These are phyloP conservation scores for Auriculariales sp. DNA, from an alignment of 768 basidiomycete species.

Conservation along the genomic window DNA sequence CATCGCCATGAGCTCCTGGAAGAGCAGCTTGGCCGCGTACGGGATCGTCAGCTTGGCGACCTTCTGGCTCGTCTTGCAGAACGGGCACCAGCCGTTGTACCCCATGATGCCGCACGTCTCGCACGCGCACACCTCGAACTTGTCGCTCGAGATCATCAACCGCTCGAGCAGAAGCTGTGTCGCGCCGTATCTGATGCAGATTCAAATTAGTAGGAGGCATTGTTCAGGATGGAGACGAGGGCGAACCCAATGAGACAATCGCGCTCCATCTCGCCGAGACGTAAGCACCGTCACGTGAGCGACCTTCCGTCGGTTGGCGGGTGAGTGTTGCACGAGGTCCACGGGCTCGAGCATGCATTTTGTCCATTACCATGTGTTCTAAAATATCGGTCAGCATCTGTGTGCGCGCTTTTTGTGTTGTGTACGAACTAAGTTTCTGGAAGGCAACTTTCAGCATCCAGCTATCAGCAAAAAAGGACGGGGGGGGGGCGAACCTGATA, in stretches of 20 bases:
- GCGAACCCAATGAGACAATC: conserved; percentile 83
- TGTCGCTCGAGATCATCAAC: conserved; percentile 97
- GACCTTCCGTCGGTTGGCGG: conserved; percentile 95
- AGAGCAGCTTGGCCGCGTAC: conserved; percentile 85
- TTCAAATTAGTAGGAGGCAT: not conserved
- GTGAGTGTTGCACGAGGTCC: conserved; percentile 94
- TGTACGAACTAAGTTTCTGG: conserved; percentile 81
- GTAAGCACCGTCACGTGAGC: conserved; percentile 94
- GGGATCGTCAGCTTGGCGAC: conserved; percentile 93
- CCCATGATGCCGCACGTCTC: conserved; percentile 90
- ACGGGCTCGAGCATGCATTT: conserved; percentile 98
- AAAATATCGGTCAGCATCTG: conserved; percentile 1
- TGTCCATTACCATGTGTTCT: conserved; percentile 99
- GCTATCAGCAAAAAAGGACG: conserved; percentile 4
- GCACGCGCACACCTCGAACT: conserved; percentile 94
- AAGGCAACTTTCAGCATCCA: conserved; percentile 9
- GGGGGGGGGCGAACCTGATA: conserved; percentile 53
- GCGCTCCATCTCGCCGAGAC: conserved; percentile 97
- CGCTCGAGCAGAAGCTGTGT: conserved; percentile 92
- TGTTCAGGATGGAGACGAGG: not conserved
- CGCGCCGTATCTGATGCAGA: conserved; percentile 53
- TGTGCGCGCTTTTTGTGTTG: conserved; percentile 7
- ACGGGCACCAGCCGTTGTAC: conserved; percentile 91
- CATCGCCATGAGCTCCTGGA: conserved; percentile 97
- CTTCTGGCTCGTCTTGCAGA: conserved; percentile 93